Evolutionary conservation across 164 flowering plant species (phyloP).

Genomic region (Chimonanthus salicifolius): DNA sequence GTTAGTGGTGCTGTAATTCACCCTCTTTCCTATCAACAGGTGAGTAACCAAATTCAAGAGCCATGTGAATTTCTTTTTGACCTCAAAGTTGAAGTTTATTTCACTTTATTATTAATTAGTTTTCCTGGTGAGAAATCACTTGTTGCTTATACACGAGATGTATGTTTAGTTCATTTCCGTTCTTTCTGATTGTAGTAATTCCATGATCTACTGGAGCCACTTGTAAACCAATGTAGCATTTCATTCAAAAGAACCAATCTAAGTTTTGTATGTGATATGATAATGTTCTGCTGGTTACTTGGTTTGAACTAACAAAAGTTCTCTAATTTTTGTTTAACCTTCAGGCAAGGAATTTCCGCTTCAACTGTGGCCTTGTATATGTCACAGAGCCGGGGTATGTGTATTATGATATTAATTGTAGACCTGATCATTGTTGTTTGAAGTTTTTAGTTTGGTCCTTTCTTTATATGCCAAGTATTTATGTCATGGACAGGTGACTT

Average conservation of each 20-base stretch:
- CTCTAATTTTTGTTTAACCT: constrained; percentile 3
- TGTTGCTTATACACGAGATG: neutral
- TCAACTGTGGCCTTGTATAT: constrained; percentile 85
- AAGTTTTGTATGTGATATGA: neutral
- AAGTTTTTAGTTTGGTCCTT: neutral
- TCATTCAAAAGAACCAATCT: neutral
- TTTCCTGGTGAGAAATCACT: neutral
- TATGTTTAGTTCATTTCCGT: neutral
- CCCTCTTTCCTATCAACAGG: constrained; percentile 96
- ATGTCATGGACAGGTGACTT: too few species aligned
- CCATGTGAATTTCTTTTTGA: neutral
- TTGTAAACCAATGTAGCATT: neutral
- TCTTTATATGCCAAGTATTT: neutral
- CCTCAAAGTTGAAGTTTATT: neutral
- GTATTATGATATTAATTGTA: neutral
- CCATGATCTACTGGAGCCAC: neutral
- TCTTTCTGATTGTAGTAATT: neutral
- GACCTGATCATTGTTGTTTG: neutral
- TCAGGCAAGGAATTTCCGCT: constrained; percentile 95
- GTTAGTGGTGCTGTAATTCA: constrained; percentile 95
- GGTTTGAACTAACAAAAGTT: neutral
- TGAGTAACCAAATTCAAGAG: constrained; percentile 1
- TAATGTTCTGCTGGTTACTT: neutral
- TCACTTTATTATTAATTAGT: neutral
- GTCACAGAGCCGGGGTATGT: constrained; percentile 91